Evolutionary conservation across 345 rosid genomes (phyloP).

Genomic region (Carallia pectinifolia): DNA sequence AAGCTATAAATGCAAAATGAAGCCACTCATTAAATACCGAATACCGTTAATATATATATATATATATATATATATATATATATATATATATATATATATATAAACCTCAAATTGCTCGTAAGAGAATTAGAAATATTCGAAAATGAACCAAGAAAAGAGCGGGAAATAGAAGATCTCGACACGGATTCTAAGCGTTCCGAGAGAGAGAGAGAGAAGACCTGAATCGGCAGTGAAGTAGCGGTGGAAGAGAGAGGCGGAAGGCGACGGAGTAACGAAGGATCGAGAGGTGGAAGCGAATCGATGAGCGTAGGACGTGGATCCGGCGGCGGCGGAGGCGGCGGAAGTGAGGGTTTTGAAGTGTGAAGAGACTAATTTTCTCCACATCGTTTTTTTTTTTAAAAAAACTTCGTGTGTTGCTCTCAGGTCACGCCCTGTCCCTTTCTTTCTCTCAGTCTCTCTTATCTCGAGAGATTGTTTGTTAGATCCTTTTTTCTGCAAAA

Average conservation of each 20-base stretch:
- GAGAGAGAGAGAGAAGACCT: conserved; percentile 30
- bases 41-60: too few relatives aligned
- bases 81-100: too few relatives aligned
- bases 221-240: conserved; percentile 50
- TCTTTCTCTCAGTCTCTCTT: neutral
- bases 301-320: neutral
- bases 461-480: too few relatives aligned
- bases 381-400: conserved; percentile 42
- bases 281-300: conserved; percentile 22
- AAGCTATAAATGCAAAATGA: too few relatives aligned
- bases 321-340: neutral
- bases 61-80: too few relatives aligned
- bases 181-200: neutral
- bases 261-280: conserved; percentile 35
- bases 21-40: too few relatives aligned
- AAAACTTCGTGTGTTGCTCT: conserved; percentile 22
- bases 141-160: too few relatives aligned
- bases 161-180: neutral
- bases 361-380: conserved; percentile 68
- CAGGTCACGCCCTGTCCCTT: conserved; percentile 36
- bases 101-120: too few relatives aligned
- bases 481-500: too few relatives aligned
- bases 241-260: conserved; percentile 27
- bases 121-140: too few relatives aligned
- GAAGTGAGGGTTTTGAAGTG: conserved; percentile 70